Base-by-base conservation (phyloP, 2,329 filamentous ascomycete species). In the Fusarium secorum region DNA sequence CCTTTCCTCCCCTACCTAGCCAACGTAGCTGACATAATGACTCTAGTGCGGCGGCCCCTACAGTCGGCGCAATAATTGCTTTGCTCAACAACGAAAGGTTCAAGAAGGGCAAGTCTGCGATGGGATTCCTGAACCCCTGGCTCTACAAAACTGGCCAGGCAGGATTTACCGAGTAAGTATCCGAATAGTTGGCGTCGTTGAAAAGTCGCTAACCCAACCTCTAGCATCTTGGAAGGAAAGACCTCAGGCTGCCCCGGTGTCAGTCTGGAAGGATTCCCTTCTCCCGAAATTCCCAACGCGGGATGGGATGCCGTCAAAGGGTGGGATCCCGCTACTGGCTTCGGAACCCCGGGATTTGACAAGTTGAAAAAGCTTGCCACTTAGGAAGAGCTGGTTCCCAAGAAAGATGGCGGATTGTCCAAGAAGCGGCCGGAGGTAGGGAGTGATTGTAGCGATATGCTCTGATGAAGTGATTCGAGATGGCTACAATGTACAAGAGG, bases 1-100 rank as follows among this genome's bases (percentile, higher is more conserved):
- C n/a, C 20, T 39, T 22, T 15, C 20, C 38, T 39, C 38, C 20
- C n/a, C 38, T n/a, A 1, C 18, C 24, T 10, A 32, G 8, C 4
- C 20, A 4, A 24, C 8, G 2, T 20, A 13, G 7, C 48, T 49
- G 15, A 62, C 60, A 73, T 64, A 14, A 10, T 44, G 14, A 4
- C 32, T 18, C 26, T 51, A 85, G 83, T 60, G 90, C 90, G 1
- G 86, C 90, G 5, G 81, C 88, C 1, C 91, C 91, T 0, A 82
- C 89, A 1, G 86, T 91, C 53, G 89, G 90, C 0, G 85, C 85
- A 18, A 85, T 93, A 68, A 81, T 93, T 52, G 84, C 87, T 2
- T 83, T 92, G 39, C 78, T 93, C 54, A 93, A 93, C 75, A 88
- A 90, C 64, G 85, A 87, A 26, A 83, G 89, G 35, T 79, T 91